Percentiles rank a stretch among this genome's conserved stretches.
Conservation (phyloP, 805 yeast species). For the Candida parachauliodes region DNA sequence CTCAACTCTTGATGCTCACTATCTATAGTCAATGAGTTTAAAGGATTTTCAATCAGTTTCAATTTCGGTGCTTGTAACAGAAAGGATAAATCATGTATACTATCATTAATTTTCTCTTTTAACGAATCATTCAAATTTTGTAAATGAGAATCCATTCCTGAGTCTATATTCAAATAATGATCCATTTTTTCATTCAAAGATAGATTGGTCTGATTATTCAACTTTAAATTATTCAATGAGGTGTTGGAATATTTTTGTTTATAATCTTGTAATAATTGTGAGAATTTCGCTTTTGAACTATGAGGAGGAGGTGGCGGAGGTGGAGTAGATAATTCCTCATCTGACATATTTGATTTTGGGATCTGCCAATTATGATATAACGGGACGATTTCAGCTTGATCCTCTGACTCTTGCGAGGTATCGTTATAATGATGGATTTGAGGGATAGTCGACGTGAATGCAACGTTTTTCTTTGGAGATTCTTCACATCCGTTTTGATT, state of each 20-base stretch:
- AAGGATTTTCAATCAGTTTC: conserved; percentile 26
- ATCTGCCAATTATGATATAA: conserved; percentile 21
- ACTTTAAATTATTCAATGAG: conserved; percentile 20
- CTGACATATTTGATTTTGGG: conserved; percentile 9
- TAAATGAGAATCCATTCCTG: conserved; percentile 36
- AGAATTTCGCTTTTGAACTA: conserved; percentile 9
- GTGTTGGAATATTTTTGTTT: conserved; percentile 10
- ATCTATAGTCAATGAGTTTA: conserved; percentile 26
- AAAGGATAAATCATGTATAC: conserved; percentile 33
- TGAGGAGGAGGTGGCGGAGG: conserved; percentile 29
- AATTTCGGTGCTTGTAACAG: conserved; percentile 21
- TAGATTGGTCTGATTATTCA: conserved; percentile 24
- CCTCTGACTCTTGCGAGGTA: conserved; percentile 2
- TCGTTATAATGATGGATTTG: conserved; percentile 29
- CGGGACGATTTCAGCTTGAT: conserved; percentile 7
- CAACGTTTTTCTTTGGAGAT: conserved; percentile 41
- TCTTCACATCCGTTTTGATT: conserved; percentile 14
- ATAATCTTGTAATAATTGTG: conserved; percentile 3
- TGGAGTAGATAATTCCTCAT: conserved; percentile 14
- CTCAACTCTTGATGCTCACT: conserved; percentile 20
- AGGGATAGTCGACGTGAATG: conserved; percentile 25
- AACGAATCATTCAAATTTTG: conserved; percentile 23
- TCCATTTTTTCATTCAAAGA: conserved; percentile 45
- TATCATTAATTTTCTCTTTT: conserved; percentile 24
- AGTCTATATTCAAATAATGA: conserved; percentile 25